A percentile compares a stretch with the other conserved stretches of the same genome.
Evolutionary conservation across 2,329 filamentous ascomycete species (phyloP).

Genomic region (Claviceps arundinis): DNA sequence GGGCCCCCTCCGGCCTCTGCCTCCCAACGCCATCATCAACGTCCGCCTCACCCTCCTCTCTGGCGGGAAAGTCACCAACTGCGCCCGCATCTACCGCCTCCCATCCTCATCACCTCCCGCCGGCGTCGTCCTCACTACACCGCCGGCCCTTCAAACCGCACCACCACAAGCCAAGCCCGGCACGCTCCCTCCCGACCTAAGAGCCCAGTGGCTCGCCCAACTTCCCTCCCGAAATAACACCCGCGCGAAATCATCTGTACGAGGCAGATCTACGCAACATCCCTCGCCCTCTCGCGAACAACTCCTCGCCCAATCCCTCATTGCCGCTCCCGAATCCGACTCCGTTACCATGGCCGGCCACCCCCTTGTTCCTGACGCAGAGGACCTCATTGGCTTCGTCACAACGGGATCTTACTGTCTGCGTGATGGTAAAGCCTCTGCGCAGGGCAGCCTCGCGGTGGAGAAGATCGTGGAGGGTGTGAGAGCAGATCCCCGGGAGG

Average conservation of each 20-base stretch:
- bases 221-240: slow-evolving; percentile 19
- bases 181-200: slow-evolving; percentile 35
- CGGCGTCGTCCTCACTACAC: slow-evolving; percentile 19
- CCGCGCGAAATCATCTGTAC: not conserved
- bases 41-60: slow-evolving; percentile 53
- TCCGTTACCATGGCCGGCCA: slow-evolving; percentile 36
- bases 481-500: slow-evolving; percentile 24
- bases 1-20: slow-evolving; percentile 12
- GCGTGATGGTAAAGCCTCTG: slow-evolving; percentile 59
- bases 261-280: not conserved
- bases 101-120: slow-evolving; percentile 23
- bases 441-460: slow-evolving; percentile 57
- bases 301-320: slow-evolving; percentile 34
- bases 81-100: slow-evolving; percentile 77
- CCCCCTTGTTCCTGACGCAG: slow-evolving; percentile 55
- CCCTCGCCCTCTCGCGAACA: slow-evolving; percentile 13
- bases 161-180: slow-evolving; percentile 8
- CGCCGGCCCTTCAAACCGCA: slow-evolving; percentile 34
- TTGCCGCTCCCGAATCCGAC: slow-evolving; percentile 23
- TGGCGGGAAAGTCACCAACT: slow-evolving; percentile 56
- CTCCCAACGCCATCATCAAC: slow-evolving; percentile 34
- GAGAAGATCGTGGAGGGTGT: slow-evolving; percentile 35
- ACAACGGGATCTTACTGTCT: slow-evolving; percentile 78
- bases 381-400: slow-evolving; percentile 79
- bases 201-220: slow-evolving; percentile 58